Evolutionary conservation across 345 rosid genomes (phyloP), one percentile per base, ranked within the genome.

Genomic region (Eucalyptus guilfoylei): DNA sequence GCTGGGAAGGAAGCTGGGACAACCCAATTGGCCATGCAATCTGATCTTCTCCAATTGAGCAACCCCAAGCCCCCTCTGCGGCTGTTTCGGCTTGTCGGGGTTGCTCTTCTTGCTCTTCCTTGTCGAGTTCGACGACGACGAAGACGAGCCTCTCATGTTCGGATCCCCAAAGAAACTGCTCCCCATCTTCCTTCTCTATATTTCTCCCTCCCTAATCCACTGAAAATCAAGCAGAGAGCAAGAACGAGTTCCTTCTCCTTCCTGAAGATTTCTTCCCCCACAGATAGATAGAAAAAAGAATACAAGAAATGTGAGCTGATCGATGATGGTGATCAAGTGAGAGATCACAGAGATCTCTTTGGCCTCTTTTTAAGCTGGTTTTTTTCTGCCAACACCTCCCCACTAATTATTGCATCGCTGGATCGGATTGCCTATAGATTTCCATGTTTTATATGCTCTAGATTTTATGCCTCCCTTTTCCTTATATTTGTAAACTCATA

Each of bases 51-150:
- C 99, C 91, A 98, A 91, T 89, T 98, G 99, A 87, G 99, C 99
- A 16, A 98, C 99, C 11, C 99, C 99, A 24, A 97, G 99, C 28
- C 99, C 99, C 93, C 99, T 95, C 87, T 98, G 99, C 1, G 99
- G 99, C 80, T 95, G 99, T 91, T 95, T 98, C 62, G 91, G 91
- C 89, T 90, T 90, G 54, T 90, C 91, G 14, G 89, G 76, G 96
- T 80, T 32, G 98, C 94, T 91, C 92, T 95, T 98, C 95, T 95
- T 97, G 87, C 96, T 94, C 93, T 93, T 97, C 88, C 95, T 96
- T 50, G 85, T 21, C 28, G 85, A 76, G 85, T 40, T 76, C 28
- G 85, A 76, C 23, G 85, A 76, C 14, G 85, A 76, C 9, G 85
- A 76, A 23, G 85, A 76, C 42, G 85, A 23, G 47, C 85, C 85